phyloP scores from a whole-genome alignment of 352 stramenopile genomes.

The Globisporangium camurandrum region DNA sequence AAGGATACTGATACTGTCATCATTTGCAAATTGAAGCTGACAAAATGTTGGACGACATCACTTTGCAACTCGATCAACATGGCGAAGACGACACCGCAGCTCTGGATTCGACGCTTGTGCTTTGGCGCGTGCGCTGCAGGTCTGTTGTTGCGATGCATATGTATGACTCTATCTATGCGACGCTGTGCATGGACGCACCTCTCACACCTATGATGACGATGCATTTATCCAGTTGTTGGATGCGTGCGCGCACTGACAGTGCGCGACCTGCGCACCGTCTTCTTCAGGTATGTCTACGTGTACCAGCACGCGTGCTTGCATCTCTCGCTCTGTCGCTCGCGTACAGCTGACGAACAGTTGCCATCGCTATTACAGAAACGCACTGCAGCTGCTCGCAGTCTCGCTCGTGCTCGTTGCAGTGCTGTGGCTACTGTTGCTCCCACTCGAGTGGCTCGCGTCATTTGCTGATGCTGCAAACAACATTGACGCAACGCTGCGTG shows the following conservation, averaged over 20 bases:
- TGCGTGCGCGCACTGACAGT: constrained; percentile 33
- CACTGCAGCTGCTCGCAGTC: constrained; percentile 42
- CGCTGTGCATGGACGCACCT: too few relatives aligned
- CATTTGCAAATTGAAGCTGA: too few relatives aligned
- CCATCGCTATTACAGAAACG: constrained; percentile 20
- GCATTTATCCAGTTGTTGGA: constrained; percentile 13
- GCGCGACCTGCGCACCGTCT: constrained; percentile 33
- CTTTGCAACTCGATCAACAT: too few relatives aligned
- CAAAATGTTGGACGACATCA: too few relatives aligned
- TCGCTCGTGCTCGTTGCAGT: constrained; percentile 44
- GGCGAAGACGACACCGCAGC: not conserved
- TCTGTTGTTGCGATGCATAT: not conserved
- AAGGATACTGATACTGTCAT: too few relatives aligned
- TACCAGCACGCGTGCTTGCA: too few relatives aligned
- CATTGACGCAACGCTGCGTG: constrained; percentile 37
- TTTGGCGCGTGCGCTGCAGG: constrained; percentile 3
- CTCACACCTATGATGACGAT: not conserved
- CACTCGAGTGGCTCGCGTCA: constrained; percentile 51
- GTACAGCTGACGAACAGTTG: constrained; percentile 6
- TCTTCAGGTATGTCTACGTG: constrained; percentile 22
- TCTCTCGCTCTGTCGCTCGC: too few relatives aligned
- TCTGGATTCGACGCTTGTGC: not conserved
- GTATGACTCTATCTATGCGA: not conserved
- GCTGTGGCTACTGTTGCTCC: constrained; percentile 38
- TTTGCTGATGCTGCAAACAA: constrained; percentile 27